Conservation (phyloP, 441 rosid species). For the Dalechampia spathulata region DNA sequence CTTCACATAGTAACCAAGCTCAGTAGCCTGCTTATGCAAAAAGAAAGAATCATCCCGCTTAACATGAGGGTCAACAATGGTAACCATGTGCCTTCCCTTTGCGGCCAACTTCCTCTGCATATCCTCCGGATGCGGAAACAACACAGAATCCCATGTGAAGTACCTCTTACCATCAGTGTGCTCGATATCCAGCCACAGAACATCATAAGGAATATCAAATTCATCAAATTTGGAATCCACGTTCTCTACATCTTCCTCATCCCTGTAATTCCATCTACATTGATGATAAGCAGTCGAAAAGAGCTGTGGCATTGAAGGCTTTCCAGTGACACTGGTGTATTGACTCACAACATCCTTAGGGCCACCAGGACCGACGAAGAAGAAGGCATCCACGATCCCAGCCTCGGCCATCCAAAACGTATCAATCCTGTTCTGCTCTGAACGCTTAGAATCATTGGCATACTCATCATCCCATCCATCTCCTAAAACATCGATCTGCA, state of each 20-base stretch:
- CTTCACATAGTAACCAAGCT: constrained; percentile 83
- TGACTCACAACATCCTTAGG: constrained; percentile 94
- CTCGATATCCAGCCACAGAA: constrained; percentile 95
- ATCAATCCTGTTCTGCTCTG: constrained; percentile 57
- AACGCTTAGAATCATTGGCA: constrained; percentile 45
- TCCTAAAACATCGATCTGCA: constrained; percentile 96
- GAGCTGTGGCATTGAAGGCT: constrained; percentile 85
- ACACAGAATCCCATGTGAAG: constrained; percentile 79
- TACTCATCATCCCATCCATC: constrained; percentile 87
- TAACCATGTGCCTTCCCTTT: constrained; percentile 95
- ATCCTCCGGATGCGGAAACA: constrained; percentile 88
- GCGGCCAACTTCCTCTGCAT: constrained; percentile 88
- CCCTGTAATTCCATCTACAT: constrained; percentile 98
- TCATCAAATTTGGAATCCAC: constrained; percentile 96
- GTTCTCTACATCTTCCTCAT: constrained; percentile 95
- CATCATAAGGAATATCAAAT: constrained; percentile 94
- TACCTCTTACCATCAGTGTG: constrained; percentile 93
- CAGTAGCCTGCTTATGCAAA: constrained; percentile 80
- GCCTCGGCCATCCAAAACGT: constrained; percentile 99
- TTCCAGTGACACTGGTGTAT: constrained; percentile 76
- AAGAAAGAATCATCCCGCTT: constrained; percentile 77
- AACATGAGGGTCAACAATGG: constrained; percentile 97
- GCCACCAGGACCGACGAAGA: constrained; percentile 76
- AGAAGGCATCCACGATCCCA: constrained; percentile 88
- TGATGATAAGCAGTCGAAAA: constrained; percentile 96